Evolutionary conservation across 495 filamentous ascomycete genomes (phyloP).

Genomic region (Penicillium cinerascens): DNA sequence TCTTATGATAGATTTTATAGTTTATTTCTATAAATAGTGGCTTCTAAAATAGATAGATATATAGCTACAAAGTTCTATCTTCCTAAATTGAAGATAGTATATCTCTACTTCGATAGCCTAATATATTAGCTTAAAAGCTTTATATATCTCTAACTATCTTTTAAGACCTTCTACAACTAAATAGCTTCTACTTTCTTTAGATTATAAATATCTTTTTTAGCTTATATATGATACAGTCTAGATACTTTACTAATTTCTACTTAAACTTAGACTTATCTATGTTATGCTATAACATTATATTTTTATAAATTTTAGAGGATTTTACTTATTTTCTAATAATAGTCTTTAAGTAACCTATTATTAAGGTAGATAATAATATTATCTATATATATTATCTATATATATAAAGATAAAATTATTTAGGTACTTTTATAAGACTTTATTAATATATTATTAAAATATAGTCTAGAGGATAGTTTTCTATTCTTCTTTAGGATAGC

Average conservation of each 20-base stretch:
- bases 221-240: conserved; percentile 1
- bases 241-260: background rate
- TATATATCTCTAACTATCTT: no score
- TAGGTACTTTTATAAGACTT: background rate
- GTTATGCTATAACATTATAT: background rate
- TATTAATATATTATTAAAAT: background rate
- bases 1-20: no score
- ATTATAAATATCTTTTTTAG: background rate
- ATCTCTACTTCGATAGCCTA: background rate
- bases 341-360: background rate
- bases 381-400: background rate
- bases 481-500: background rate
- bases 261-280: background rate
- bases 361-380: conserved; percentile 2
- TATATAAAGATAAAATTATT: background rate
- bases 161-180: background rate
- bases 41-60: no score
- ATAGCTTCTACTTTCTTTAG: conserved; percentile 3
- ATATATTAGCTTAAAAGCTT: background rate
- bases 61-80: no score
- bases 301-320: background rate
- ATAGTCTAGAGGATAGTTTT: background rate
- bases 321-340: background rate
- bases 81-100: no score
- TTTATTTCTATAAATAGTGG: no score